Percentiles rank a stretch among this genome's conserved stretches.
These are phyloP conservation scores for Rhizoclosmatium sp. DNA, from an alignment of 192 early-diverging fungal genomes.

Conservation along the genomic window DNA sequence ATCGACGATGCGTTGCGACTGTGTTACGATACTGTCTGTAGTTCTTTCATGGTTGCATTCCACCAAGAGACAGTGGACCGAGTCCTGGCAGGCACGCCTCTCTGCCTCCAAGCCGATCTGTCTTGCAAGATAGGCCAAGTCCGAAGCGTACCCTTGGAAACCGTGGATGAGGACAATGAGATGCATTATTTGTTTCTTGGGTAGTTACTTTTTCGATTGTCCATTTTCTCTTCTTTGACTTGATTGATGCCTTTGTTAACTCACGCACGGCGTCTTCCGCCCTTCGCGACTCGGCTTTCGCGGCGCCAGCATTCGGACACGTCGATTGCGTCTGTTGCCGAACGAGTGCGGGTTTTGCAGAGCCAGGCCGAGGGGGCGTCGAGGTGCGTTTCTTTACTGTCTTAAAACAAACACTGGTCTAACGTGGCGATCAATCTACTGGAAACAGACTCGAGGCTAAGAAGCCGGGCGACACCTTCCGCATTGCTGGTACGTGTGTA, in stretches of 20 bases:
- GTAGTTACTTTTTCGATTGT: no score
- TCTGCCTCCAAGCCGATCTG: background rate
- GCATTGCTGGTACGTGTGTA: background rate
- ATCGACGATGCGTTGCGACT: background rate
- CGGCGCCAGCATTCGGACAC: background rate
- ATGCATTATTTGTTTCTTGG: no score
- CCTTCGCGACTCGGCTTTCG: background rate
- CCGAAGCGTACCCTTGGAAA: slow-evolving; percentile 1
- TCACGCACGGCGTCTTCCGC: background rate
- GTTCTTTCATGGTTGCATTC: slow-evolving; percentile 14
- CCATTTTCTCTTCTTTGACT: no score
- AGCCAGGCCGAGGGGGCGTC: background rate
- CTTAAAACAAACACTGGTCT: no score
- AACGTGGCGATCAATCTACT: no score
- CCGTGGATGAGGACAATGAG: slow-evolving; percentile 9
- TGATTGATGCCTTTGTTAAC: no score
- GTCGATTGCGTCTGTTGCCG: background rate
- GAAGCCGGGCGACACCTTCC: background rate
- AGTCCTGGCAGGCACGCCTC: background rate
- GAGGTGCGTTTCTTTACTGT: no score
- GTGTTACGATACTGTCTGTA: background rate
- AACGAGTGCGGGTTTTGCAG: background rate
- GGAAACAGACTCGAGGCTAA: background rate
- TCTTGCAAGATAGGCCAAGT: slow-evolving; percentile 7
- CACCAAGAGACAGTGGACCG: background rate